A percentile compares a stretch with the other conserved stretches of the same genome.
Evolutionary conservation across 176 grass and related monocot genomes (phyloP).

Genomic region (Rhipidocladum racemiflorum): DNA sequence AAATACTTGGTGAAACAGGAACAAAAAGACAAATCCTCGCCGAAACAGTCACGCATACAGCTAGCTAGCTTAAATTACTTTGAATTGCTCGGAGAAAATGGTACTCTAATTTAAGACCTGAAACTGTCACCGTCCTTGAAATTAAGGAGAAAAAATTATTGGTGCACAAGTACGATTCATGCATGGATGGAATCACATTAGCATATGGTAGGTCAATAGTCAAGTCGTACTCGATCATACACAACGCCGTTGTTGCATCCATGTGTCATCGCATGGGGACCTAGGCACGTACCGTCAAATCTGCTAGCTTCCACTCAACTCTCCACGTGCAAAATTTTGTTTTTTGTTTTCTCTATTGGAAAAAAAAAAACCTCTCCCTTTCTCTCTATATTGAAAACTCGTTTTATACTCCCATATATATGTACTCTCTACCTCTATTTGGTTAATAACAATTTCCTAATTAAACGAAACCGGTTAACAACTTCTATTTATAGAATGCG

Average conservation of each 20-base stretch:
- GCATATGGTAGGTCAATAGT: background rate
- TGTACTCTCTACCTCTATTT: no score
- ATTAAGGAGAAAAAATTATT: background rate
- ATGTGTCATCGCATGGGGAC: background rate
- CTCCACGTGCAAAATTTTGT: background rate
- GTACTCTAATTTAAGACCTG: background rate
- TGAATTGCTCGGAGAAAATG: background rate
- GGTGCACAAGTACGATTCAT: constrained; percentile 3
- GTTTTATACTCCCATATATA: no score
- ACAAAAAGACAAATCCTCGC: no score
- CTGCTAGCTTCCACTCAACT: background rate
- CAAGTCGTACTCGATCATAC: background rate
- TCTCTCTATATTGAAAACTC: no score
- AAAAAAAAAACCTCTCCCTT: no score
- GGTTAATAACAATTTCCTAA: no score
- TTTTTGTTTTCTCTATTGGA: no score
- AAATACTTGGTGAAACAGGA: no score
- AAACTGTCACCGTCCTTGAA: background rate
- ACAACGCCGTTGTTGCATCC: background rate
- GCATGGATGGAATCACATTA: background rate
- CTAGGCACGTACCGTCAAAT: no score
- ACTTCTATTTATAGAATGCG: no score
- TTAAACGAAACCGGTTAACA: no score
- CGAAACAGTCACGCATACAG: background rate
- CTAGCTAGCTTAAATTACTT: background rate